Conservation (phyloP, 306 rosid genomes). For the Arachis hypogaea region DNA sequence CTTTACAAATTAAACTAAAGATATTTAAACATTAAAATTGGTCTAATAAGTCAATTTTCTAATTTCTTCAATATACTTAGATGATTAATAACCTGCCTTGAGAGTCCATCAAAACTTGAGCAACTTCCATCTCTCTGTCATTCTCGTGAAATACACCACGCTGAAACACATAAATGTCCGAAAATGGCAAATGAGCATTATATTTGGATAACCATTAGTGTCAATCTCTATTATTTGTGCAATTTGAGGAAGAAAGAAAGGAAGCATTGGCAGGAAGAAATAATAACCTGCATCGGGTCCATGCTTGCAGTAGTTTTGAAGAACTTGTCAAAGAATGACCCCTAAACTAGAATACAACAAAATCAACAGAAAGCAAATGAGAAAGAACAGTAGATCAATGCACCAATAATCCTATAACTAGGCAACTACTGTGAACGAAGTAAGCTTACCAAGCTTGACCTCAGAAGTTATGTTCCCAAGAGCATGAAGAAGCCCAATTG, state of each 20-base stretch:
- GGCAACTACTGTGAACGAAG: no score
- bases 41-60: no score
- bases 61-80: no score
- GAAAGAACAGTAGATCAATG: background rate
- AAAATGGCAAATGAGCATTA: constrained; percentile 27
- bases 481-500: constrained; percentile 95
- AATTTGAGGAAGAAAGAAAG: no score
- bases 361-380: constrained; percentile 26
- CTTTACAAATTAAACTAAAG: no score
- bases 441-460: constrained; percentile 72
- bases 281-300: no score
- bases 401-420: background rate
- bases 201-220: constrained; percentile 5
- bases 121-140: constrained; percentile 88
- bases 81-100: no score
- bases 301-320: constrained; percentile 75
- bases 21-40: no score
- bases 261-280: no score
- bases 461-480: constrained; percentile 81
- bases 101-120: constrained; percentile 44
- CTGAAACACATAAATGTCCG: constrained; percentile 45
- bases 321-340: constrained; percentile 80
- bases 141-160: constrained; percentile 42
- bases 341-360: constrained; percentile 63
- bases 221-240: no score